phyloP scores from a whole-genome alignment of 768 basidiomycete species.

The Agaricus bisporus region DNA sequence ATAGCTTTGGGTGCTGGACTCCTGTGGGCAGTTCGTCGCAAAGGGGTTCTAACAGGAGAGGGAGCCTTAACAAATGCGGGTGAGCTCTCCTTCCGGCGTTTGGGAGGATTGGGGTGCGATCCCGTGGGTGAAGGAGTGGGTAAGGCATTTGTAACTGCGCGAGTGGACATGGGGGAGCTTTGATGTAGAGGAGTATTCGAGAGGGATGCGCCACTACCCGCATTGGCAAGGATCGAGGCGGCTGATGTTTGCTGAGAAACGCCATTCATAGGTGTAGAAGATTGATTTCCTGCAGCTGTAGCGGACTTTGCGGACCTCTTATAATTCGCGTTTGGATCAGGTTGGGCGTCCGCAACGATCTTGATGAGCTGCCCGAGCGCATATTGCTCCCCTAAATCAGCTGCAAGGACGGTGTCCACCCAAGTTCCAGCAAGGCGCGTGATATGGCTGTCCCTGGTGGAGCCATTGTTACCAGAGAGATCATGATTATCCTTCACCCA shows the following conservation, averaged over 20 bases:
- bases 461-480: slow-evolving; percentile 70
- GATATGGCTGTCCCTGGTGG: slow-evolving; percentile 47
- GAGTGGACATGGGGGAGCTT: slow-evolving; percentile 4
- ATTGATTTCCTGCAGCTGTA: slow-evolving; percentile 20
- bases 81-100: slow-evolving; percentile 63
- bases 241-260: slow-evolving; percentile 6
- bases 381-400: slow-evolving; percentile 65
- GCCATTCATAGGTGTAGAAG: slow-evolving; percentile 25
- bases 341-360: slow-evolving; percentile 61
- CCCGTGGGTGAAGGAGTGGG: slow-evolving; percentile 37
- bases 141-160: slow-evolving; percentile 25
- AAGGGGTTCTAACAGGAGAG: slow-evolving; percentile 9
- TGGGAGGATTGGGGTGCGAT: slow-evolving; percentile 40
- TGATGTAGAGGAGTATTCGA: not conserved
- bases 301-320: slow-evolving; percentile 55
- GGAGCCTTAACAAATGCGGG: slow-evolving; percentile 26
- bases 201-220: not conserved
- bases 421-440: slow-evolving; percentile 87
- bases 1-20: slow-evolving; percentile 12
- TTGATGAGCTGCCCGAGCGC: slow-evolving; percentile 53
- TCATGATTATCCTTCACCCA: slow-evolving; percentile 84
- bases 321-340: slow-evolving; percentile 75
- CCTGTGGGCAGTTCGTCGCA: slow-evolving; percentile 15
- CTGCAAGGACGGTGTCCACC: slow-evolving; percentile 64
- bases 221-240: slow-evolving; percentile 1